Conservation (phyloP, 352 stramenopile genomes). For the Globisporangium cystogenes region DNA sequence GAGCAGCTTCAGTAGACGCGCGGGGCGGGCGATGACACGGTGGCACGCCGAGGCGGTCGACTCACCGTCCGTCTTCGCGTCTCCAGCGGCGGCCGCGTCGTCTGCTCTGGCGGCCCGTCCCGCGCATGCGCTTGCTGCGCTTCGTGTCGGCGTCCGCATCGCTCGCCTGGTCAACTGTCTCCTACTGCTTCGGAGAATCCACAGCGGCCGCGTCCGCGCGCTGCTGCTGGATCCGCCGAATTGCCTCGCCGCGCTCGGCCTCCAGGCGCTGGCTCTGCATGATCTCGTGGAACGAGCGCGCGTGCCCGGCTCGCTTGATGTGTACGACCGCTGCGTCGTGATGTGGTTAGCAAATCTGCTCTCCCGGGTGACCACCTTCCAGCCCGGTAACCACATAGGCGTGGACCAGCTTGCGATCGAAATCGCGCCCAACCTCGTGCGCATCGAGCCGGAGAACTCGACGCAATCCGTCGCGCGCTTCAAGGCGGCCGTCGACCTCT, state of each 20-base stretch:
- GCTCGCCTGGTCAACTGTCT: too few relatives aligned
- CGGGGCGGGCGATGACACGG: too few relatives aligned
- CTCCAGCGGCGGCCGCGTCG: conserved; percentile 42
- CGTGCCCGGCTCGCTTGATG: conserved; percentile 50
- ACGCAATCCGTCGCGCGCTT: conserved; percentile 83
- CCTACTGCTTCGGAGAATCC: too few relatives aligned
- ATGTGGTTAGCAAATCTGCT: conserved; percentile 85
- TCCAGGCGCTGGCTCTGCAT: conserved; percentile 90
- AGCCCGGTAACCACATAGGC: conserved; percentile 86
- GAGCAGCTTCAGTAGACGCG: too few relatives aligned
- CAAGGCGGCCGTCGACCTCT: conserved; percentile 81
- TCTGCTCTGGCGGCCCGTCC: conserved; percentile 57
- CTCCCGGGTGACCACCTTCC: conserved; percentile 56
- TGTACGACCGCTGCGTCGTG: conserved; percentile 56
- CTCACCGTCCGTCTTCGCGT: conserved; percentile 61
- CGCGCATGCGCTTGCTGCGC: conserved; percentile 76
- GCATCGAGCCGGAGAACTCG: conserved; percentile 78
- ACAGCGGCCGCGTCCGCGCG: conserved; percentile 52
- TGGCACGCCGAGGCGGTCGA: conserved; percentile 52
- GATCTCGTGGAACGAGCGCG: conserved; percentile 83
- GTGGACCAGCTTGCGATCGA: conserved; percentile 87
- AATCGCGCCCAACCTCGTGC: conserved; percentile 86
- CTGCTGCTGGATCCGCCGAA: conserved; percentile 87
- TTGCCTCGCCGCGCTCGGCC: conserved; percentile 79
- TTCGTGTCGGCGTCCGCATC: conserved; percentile 51